phyloP scores from a whole-genome alignment of 768 basidiomycete species.

The Naematelia aurantialba region DNA sequence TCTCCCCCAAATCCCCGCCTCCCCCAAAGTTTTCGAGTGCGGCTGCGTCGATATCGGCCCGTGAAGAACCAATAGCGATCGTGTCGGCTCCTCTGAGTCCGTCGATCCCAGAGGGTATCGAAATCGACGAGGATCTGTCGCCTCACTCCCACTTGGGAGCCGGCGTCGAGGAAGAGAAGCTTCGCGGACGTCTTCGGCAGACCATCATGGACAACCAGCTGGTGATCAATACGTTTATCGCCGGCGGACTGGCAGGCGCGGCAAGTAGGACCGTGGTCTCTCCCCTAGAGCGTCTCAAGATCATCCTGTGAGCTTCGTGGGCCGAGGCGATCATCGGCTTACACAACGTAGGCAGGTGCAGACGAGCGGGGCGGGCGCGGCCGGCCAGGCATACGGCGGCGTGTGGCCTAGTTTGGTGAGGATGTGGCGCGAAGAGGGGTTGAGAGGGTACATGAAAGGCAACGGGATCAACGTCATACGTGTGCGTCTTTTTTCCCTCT shows the following conservation, averaged over 20 bases:
- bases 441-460: conserved; percentile 88
- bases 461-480: conserved; percentile 62
- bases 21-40: neutral
- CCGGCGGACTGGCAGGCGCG: conserved; percentile 52
- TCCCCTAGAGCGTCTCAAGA: conserved; percentile 88
- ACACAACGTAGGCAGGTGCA: conserved; percentile 78
- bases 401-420: conserved; percentile 54
- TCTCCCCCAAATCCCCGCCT: neutral
- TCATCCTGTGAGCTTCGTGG: conserved; percentile 71
- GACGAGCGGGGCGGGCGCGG: conserved; percentile 51
- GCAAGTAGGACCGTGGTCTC: conserved; percentile 87
- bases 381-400: conserved; percentile 37
- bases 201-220: conserved; percentile 40
- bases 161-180: too few species aligned
- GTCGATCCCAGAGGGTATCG: neutral
- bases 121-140: neutral
- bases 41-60: neutral
- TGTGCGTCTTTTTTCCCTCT: conserved; percentile 22
- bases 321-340: neutral
- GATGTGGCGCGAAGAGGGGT: conserved; percentile 93
- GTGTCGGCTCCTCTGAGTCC: neutral
- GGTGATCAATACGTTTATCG: conserved; percentile 47
- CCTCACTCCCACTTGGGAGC: too few species aligned
- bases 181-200: conserved; percentile 14
- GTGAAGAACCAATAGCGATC: neutral